Evolutionary conservation across 2,329 filamentous ascomycete genomes (phyloP).

Genomic region (Gnomoniopsis sp.): DNA sequence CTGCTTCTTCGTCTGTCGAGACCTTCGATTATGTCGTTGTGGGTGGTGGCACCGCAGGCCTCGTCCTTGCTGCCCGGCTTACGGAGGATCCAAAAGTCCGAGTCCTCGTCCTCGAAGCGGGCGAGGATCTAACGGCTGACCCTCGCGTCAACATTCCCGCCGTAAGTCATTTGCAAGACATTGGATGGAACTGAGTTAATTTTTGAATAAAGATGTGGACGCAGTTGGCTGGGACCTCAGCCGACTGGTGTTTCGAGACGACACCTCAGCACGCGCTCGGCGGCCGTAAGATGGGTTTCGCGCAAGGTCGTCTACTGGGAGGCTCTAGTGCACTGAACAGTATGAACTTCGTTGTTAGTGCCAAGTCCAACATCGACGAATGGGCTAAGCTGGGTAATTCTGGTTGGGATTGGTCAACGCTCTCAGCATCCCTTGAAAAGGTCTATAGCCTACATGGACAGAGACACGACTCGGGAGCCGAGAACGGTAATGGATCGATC

Average conservation of each 20-base stretch:
- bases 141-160: slow-evolving; percentile 34
- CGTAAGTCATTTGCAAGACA: no score
- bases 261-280: slow-evolving; percentile 15
- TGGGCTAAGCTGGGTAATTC: slow-evolving; percentile 18
- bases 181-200: no score
- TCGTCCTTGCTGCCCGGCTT: slow-evolving; percentile 42
- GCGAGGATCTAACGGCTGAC: slow-evolving; percentile 30
- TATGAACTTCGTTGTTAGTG: neutral
- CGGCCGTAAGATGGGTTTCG: slow-evolving; percentile 28
- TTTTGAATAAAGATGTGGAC: no score
- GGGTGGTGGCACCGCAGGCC: slow-evolving; percentile 45
- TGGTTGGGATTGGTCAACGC: slow-evolving; percentile 15
- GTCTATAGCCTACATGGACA: neutral
- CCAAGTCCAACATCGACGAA: slow-evolving; percentile 13
- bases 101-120: slow-evolving; percentile 39
- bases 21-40: slow-evolving; percentile 44
- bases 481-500: neutral
- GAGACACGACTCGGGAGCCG: neutral
- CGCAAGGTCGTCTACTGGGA: slow-evolving; percentile 29
- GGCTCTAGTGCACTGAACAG: slow-evolving; percentile 27
- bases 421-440: neutral
- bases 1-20: neutral
- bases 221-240: slow-evolving; percentile 19
- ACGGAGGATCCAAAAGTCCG: slow-evolving; percentile 29
- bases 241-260: slow-evolving; percentile 38